Evolutionary conservation across 116 monocot species (phyloP).

Genomic region (Zostera marina): DNA sequence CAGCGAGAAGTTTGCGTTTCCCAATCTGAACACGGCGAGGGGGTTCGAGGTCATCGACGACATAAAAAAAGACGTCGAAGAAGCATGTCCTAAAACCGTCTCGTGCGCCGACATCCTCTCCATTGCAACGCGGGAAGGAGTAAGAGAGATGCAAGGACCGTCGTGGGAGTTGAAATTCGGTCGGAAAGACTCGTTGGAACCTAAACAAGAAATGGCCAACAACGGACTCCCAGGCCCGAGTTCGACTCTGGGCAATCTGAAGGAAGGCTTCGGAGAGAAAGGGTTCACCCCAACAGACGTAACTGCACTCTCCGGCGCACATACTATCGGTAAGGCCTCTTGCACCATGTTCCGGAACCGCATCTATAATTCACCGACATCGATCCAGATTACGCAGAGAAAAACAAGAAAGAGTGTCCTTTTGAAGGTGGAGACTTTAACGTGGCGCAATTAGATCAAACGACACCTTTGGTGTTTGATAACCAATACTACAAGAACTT

Average conservation of each 20-base stretch:
- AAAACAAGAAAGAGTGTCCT: constrained; percentile 20
- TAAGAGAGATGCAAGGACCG: constrained; percentile 52
- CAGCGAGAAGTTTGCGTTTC: constrained; percentile 43
- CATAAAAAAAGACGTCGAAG: constrained; percentile 40
- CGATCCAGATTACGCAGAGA: constrained; percentile 21
- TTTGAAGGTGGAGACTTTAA: constrained; percentile 15
- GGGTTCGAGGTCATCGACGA: constrained; percentile 61
- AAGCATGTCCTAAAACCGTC: constrained; percentile 28
- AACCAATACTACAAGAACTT: constrained; percentile 32
- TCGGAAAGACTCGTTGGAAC: constrained; percentile 43
- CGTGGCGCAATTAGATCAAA: constrained; percentile 5
- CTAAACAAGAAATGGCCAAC: constrained; percentile 41
- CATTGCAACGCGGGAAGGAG: constrained; percentile 30
- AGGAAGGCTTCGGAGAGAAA: constrained; percentile 25
- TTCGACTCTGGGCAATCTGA: constrained; percentile 23
- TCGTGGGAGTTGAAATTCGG: constrained; percentile 37
- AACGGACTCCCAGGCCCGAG: constrained; percentile 25
- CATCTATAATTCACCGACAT: constrained; percentile 61
- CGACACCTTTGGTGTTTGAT: constrained; percentile 17
- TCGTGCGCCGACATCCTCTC: constrained; percentile 62
- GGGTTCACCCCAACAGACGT: constrained; percentile 38
- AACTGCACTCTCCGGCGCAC: constrained; percentile 58
- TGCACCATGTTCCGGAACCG: constrained; percentile 44
- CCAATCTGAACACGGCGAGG: constrained; percentile 31
- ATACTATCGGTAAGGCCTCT: constrained; percentile 62